phyloP scores from a whole-genome alignment of 2,329 filamentous ascomycete species.

The Amesomyces nigricolor region DNA sequence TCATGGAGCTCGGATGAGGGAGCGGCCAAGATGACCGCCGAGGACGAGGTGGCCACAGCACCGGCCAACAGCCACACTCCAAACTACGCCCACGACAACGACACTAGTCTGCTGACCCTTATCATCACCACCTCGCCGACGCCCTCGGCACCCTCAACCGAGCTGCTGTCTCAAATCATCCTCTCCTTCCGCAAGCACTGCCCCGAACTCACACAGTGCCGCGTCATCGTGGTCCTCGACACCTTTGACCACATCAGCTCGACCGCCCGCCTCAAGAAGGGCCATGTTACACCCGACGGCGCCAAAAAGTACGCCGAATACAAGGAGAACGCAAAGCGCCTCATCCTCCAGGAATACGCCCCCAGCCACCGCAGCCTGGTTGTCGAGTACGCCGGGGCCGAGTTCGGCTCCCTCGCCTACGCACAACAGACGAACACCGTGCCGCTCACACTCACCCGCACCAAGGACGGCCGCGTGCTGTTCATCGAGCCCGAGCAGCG shows the following conservation, averaged over 20 bases:
- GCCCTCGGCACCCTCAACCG: constrained; percentile 48
- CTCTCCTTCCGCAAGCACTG: constrained; percentile 42
- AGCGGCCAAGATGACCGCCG: constrained; percentile 11
- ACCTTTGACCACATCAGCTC: constrained; percentile 43
- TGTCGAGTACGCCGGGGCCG: constrained; percentile 34
- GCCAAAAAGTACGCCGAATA: constrained; percentile 40
- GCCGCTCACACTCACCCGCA: constrained; percentile 33
- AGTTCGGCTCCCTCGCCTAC: constrained; percentile 41
- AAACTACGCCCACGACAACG: too few relatives aligned
- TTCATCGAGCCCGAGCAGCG: constrained; percentile 45
- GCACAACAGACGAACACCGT: constrained; percentile 34
- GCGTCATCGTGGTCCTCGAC: constrained; percentile 48
- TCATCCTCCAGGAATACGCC: constrained; percentile 34
- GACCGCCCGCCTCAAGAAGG: constrained; percentile 46
- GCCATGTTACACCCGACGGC: constrained; percentile 43
- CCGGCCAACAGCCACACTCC: not conserved
- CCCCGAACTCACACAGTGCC: constrained; percentile 36
- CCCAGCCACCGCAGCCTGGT: constrained; percentile 10
- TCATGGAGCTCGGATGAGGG: not conserved
- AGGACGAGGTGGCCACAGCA: not conserved
- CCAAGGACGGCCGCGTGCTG: constrained; percentile 34
- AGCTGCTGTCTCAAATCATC: constrained; percentile 44
- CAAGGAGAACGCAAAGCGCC: constrained; percentile 41
- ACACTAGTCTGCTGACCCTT: constrained; percentile 33
- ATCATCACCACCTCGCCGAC: constrained; percentile 53